A percentile compares a stretch with the other conserved stretches of the same genome.
Evolutionary conservation across 768 basidiomycete species (phyloP).

Genomic region (Tulasnella calospora): DNA sequence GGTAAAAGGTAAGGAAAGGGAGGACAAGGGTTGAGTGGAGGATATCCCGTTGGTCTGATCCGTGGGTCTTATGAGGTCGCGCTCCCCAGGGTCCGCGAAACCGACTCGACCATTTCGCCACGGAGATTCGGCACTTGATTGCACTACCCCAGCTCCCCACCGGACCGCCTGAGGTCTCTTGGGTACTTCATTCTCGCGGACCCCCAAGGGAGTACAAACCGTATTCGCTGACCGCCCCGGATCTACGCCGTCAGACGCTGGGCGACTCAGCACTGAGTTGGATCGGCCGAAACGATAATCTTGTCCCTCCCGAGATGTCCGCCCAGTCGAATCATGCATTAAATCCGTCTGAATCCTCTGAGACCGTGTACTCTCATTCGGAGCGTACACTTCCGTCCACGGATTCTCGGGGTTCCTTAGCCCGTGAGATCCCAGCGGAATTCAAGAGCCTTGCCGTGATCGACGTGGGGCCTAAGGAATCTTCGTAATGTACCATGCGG

Average conservation of each 20-base stretch:
- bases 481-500: background rate
- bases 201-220: background rate
- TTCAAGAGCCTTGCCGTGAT: background rate
- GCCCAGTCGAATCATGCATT: background rate
- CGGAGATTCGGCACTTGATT: conserved; percentile 20
- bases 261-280: background rate
- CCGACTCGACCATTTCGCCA: conserved; percentile 13
- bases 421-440: background rate
- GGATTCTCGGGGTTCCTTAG: background rate
- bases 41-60: background rate
- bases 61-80: conserved; percentile 13
- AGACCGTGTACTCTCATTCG: background rate
- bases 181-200: background rate
- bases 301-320: background rate
- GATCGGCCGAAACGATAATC: background rate
- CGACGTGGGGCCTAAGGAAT: background rate
- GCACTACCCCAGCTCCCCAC: background rate
- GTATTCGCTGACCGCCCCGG: background rate
- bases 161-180: conserved; percentile 1
- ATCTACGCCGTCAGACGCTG: background rate
- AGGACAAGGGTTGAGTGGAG: background rate
- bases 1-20: background rate
- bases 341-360: background rate
- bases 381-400: background rate
- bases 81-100: conserved; percentile 17